phyloP scores from a whole-genome alignment of 2,329 filamentous ascomycete genomes.

The Fusarium fracticaudum region DNA sequence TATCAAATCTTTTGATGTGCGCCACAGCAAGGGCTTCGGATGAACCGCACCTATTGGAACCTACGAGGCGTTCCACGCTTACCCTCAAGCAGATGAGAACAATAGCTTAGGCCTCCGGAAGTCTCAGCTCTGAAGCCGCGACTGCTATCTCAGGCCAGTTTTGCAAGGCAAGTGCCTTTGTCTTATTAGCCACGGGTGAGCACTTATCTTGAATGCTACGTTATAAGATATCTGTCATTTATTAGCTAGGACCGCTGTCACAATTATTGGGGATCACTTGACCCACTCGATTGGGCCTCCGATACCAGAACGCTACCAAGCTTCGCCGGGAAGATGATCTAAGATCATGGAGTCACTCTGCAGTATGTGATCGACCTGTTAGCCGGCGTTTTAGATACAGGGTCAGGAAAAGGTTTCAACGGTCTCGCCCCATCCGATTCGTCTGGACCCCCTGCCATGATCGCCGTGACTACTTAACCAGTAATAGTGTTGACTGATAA shows the following conservation, averaged over 20 bases:
- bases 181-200: background rate
- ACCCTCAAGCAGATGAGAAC: background rate
- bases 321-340: background rate
- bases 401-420: background rate
- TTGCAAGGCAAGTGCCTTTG: background rate
- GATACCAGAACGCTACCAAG: background rate
- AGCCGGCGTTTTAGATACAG: background rate
- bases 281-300: background rate
- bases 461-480: background rate
- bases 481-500: background rate
- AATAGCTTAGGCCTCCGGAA: background rate
- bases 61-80: background rate
- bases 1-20: background rate
- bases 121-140: background rate
- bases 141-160: background rate
- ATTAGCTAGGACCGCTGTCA: background rate
- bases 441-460: background rate
- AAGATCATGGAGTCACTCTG: background rate
- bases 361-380: background rate
- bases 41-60: background rate
- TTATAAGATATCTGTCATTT: background rate
- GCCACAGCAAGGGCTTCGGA: background rate
- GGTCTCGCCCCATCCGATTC: background rate
- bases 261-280: background rate
- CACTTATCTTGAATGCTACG: background rate